Conservation (phyloP, 495 filamentous ascomycete genomes). For the Annulohypoxylon moriforme region DNA sequence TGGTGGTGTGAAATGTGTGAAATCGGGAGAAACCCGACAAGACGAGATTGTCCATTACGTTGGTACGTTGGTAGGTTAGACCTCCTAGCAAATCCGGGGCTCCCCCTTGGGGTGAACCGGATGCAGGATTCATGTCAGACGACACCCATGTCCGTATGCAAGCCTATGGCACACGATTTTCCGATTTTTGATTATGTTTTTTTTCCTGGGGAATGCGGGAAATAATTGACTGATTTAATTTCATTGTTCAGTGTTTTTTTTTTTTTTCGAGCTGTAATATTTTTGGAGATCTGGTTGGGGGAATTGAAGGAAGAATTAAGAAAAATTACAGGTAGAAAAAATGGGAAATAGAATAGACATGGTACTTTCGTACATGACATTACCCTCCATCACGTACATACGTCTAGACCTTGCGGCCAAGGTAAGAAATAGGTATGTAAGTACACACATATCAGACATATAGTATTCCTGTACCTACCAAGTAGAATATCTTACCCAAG, state of each 20-base stretch:
- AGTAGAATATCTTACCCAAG: neutral
- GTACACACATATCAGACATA: neutral
- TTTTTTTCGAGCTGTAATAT: neutral
- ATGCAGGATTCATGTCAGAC: conserved; percentile 46
- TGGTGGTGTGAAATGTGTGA: conserved; percentile 8
- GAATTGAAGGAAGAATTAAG: conserved; percentile 2
- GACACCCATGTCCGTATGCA: conserved; percentile 43
- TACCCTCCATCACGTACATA: neutral
- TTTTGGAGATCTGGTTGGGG: conserved; percentile 16
- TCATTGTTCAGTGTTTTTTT: conserved; percentile 9
- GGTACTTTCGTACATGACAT: neutral
- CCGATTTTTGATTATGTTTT: conserved; percentile 15
- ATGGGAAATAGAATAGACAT: neutral
- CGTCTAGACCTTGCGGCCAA: neutral
- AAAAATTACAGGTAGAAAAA: conserved; percentile 1
- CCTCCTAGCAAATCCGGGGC: conserved; percentile 42
- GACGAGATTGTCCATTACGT: conserved; percentile 30
- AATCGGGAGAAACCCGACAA: conserved; percentile 41
- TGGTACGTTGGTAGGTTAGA: conserved; percentile 23
- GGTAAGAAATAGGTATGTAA: neutral
- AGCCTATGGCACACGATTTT: conserved; percentile 32
- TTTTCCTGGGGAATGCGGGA: conserved; percentile 45
- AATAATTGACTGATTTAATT: conserved; percentile 35
- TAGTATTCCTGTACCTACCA: neutral
- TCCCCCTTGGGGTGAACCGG: conserved; percentile 41